Base-by-base conservation (phyloP, 495 filamentous ascomycete genomes). In the Letharia columbiana region DNA sequence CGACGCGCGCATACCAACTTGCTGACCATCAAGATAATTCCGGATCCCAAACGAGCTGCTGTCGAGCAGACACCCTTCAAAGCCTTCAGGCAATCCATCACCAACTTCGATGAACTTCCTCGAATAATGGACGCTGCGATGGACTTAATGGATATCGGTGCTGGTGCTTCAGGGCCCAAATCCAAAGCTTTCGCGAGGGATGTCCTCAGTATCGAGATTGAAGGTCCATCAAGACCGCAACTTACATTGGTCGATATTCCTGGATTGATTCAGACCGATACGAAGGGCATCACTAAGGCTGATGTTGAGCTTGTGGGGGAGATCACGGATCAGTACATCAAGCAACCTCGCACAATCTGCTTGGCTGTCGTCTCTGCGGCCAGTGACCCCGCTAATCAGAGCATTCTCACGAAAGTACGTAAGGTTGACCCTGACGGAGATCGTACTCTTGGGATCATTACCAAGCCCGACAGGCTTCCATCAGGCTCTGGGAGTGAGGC, bases 181-280 rank as follows among this genome's bases (percentile, higher is more conserved):
- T 2, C 71, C 6, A 77, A 72, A 35, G 77, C 79, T 0, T 87
- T 89, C 66, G 79, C 83, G 0, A 77, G 82, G 42, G 86, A 90
- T 67, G 77, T 90, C 5, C 77, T 91, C 2, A 81, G 83, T 56
- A 75, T 92, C 57, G 83, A 87, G 63, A 84, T 91, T 8, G 74
- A 71, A 1, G 84, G 83, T 0, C 88, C 88, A 0, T 74, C 78
- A 33, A 71, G 82, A 28, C 83, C 83, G 1, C 83, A 89, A n/a
- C 74, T 91, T 11, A 87, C 82, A 0, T 68, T 90, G 0, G 85
- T 91, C 4, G 87, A 90, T 66, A 77, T 90, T 13, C 87, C 88
- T 1, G 86, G 86, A 0, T 74, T 90, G 6, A 84, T 82, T 63
- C 76, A 80, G 37, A 73, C 80, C 0, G 74, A 68, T 0, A 83